phyloP scores from a whole-genome alignment of 2,329 filamentous ascomycete species.

The Pseudopithomyces maydicus region DNA sequence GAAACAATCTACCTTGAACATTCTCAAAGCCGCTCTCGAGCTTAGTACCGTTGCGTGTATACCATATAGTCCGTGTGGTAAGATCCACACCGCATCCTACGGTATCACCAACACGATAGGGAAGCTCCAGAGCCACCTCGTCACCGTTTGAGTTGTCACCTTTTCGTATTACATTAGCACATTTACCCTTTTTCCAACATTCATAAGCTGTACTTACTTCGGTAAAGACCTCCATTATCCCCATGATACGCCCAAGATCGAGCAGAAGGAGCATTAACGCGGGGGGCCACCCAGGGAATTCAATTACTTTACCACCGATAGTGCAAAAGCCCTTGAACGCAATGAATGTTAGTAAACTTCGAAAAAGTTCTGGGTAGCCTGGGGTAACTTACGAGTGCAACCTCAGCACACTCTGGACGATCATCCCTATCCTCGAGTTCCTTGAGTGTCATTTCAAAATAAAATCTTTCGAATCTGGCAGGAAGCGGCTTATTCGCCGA shows the following conservation, averaged over 20 bases:
- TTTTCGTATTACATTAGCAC: neutral
- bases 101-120: slow-evolving; percentile 3
- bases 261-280: slow-evolving; percentile 1
- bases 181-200: neutral
- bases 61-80: neutral
- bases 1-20: slow-evolving; percentile 5
- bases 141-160: neutral
- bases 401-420: neutral
- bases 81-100: slow-evolving; percentile 7
- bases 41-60: neutral
- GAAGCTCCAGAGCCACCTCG: neutral
- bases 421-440: neutral
- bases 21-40: neutral
- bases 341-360: neutral
- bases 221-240: slow-evolving; percentile 5
- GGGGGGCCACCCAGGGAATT: slow-evolving; percentile 7
- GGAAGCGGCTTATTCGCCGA: slow-evolving; percentile 16
- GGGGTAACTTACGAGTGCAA: neutral
- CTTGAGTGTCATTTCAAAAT: slow-evolving; percentile 15
- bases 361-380: neutral
- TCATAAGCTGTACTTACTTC: neutral
- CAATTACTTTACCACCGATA: slow-evolving; percentile 1
- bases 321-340: slow-evolving; percentile 3
- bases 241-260: slow-evolving; percentile 10
- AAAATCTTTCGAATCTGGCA: slow-evolving; percentile 9